These are phyloP conservation scores for Vigna radiata DNA, from an alignment of 306 rosid species.

Conservation along the genomic window DNA sequence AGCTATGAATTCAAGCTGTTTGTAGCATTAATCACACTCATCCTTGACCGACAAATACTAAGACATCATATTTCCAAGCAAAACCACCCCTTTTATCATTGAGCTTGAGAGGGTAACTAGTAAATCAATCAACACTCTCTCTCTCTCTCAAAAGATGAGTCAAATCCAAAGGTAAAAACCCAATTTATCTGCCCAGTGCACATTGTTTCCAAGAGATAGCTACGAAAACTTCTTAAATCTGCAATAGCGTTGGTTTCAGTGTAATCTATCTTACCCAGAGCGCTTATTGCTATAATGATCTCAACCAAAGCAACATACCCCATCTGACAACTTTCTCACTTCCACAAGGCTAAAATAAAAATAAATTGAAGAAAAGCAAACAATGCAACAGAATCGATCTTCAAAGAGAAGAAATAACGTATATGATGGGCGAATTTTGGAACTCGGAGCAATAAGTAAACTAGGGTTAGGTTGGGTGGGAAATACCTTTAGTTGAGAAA, in stretches of 20 bases:
- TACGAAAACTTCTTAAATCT: neutral
- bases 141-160: neutral
- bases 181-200: constrained; percentile 7
- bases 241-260: neutral
- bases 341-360: neutral
- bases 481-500: constrained; percentile 83
- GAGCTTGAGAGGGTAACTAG: neutral
- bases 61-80: neutral
- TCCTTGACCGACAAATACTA: neutral
- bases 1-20: neutral
- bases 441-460: constrained; percentile 8
- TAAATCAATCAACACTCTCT: neutral
- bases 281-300: neutral
- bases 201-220: neutral
- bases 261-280: neutral
- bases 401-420: neutral
- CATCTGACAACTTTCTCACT: neutral
- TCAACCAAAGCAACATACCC: neutral
- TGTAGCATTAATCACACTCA: constrained; percentile 17
- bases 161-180: neutral
- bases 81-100: neutral
- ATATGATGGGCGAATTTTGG: neutral
- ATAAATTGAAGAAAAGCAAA: neutral
- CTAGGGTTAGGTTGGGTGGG: constrained; percentile 52
- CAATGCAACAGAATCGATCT: constrained; percentile 11